Conservation (phyloP, 1,139 yeast genomes). For the Saccharomyces hybrid region DNA sequence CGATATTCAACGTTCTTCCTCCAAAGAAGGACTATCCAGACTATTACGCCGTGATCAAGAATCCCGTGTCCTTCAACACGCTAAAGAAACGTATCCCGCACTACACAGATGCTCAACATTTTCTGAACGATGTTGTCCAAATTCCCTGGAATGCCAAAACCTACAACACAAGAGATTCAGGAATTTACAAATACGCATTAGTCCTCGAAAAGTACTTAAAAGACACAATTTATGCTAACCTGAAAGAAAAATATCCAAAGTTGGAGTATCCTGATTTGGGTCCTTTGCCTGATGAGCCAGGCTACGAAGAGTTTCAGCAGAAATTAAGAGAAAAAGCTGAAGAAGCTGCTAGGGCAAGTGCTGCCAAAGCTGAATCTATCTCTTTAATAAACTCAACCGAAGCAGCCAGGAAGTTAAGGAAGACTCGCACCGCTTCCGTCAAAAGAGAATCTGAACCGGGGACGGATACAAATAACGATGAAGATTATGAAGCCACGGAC, state of each 20-base stretch:
- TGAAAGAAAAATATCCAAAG: slow-evolving; percentile 35
- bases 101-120: slow-evolving; percentile 58
- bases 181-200: slow-evolving; percentile 64
- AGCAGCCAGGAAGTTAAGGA: slow-evolving; percentile 2
- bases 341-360: slow-evolving; percentile 6
- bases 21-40: slow-evolving; percentile 54
- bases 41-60: slow-evolving; percentile 58
- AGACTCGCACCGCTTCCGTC: not conserved
- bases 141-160: slow-evolving; percentile 85
- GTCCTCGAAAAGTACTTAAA: slow-evolving; percentile 57
- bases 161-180: slow-evolving; percentile 65
- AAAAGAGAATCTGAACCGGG: not conserved
- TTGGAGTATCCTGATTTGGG: slow-evolving; percentile 66
- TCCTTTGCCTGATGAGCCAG: slow-evolving; percentile 52
- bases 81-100: slow-evolving; percentile 43
- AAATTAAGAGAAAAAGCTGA: slow-evolving; percentile 2
- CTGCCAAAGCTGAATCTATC: not conserved
- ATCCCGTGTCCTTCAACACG: slow-evolving; percentile 67
- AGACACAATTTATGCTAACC: slow-evolving; percentile 47
- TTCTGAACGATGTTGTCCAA: slow-evolving; percentile 70
- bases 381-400: slow-evolving; percentile 9
- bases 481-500: slow-evolving; percentile 27
- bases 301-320: slow-evolving; percentile 8
- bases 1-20: slow-evolving; percentile 48
- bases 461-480: slow-evolving; percentile 23